Percentiles rank a stretch among this genome's conserved stretches.
Evolutionary conservation across 768 basidiomycete species (phyloP).

Genomic region (Suillus ampliporus): DNA sequence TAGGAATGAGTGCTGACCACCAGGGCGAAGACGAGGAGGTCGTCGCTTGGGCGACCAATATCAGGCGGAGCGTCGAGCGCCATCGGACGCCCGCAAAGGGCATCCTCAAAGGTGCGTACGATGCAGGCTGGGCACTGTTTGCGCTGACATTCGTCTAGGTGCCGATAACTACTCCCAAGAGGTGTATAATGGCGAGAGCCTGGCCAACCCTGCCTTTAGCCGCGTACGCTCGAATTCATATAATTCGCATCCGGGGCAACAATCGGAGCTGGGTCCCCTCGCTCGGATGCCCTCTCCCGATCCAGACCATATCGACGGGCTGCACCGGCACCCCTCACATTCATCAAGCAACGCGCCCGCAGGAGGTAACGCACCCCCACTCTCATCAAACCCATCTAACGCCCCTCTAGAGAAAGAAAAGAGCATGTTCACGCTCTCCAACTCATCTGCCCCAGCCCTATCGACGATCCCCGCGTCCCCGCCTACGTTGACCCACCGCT

Average conservation of each 20-base stretch:
- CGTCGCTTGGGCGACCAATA: slow-evolving; percentile 78
- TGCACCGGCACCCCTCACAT: slow-evolving; percentile 70
- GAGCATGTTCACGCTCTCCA: slow-evolving; percentile 80
- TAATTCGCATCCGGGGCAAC: slow-evolving; percentile 52
- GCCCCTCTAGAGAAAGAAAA: slow-evolving; percentile 43
- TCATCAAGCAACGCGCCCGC: slow-evolving; percentile 43
- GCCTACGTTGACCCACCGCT: slow-evolving; percentile 69
- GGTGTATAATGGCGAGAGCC: slow-evolving; percentile 49
- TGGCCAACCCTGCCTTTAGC: slow-evolving; percentile 44
- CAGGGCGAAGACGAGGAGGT: slow-evolving; percentile 58
- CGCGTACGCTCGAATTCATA: slow-evolving; percentile 87
- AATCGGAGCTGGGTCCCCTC: slow-evolving; percentile 71
- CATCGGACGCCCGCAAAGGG: slow-evolving; percentile 72
- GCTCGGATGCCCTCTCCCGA: slow-evolving; percentile 84
- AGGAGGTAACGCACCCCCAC: slow-evolving; percentile 53
- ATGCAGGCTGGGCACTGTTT: neutral
- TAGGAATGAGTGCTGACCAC: slow-evolving; percentile 37
- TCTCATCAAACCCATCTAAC: slow-evolving; percentile 55
- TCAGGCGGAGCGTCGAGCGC: slow-evolving; percentile 77
- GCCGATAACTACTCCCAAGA: slow-evolving; percentile 74
- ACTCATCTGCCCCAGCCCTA: slow-evolving; percentile 87
- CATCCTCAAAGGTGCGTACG: slow-evolving; percentile 74
- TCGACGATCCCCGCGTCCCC: slow-evolving; percentile 55
- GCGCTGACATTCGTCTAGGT: slow-evolving; percentile 46
- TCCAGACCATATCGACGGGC: slow-evolving; percentile 86